Conservation (phyloP, 805 yeast genomes). For the Wickerhamiella siamensis region DNA sequence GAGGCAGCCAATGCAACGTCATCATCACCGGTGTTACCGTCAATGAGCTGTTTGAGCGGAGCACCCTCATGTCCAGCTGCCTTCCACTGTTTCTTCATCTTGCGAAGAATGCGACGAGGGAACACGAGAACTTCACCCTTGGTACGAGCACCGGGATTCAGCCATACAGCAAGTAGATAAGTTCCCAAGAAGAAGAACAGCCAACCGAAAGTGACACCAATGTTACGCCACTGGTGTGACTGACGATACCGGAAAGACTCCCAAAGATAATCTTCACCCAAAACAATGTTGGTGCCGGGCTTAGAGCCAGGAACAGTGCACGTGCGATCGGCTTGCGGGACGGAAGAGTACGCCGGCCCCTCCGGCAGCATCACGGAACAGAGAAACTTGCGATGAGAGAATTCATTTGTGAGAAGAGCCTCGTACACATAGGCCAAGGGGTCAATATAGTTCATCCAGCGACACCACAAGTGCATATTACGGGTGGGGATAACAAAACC, state of each 20-base stretch:
- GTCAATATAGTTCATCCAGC: slow-evolving; percentile 46
- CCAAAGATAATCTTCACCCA: slow-evolving; percentile 45
- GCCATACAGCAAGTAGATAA: slow-evolving; percentile 22
- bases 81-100: slow-evolving; percentile 12
- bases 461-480: slow-evolving; percentile 56
- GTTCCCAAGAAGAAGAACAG: slow-evolving; percentile 28
- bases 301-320: slow-evolving; percentile 50
- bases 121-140: slow-evolving; percentile 22
- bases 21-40: slow-evolving; percentile 20
- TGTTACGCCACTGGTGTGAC: slow-evolving; percentile 64
- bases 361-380: slow-evolving; percentile 46
- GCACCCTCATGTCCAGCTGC: neutral
- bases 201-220: slow-evolving; percentile 50
- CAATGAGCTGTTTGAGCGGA: slow-evolving; percentile 10
- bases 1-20: slow-evolving; percentile 25
- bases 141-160: slow-evolving; percentile 23
- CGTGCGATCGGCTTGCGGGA: slow-evolving; percentile 29
- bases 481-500: slow-evolving; percentile 47
- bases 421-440: slow-evolving; percentile 50
- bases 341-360: slow-evolving; percentile 38
- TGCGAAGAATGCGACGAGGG: slow-evolving; percentile 14
- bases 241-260: slow-evolving; percentile 37
- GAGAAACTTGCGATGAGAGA: slow-evolving; percentile 38
- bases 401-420: slow-evolving; percentile 49
- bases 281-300: slow-evolving; percentile 38